Evolutionary conservation across 2,329 filamentous ascomycete genomes (phyloP).

Genomic region (Pezicula carpinea): DNA sequence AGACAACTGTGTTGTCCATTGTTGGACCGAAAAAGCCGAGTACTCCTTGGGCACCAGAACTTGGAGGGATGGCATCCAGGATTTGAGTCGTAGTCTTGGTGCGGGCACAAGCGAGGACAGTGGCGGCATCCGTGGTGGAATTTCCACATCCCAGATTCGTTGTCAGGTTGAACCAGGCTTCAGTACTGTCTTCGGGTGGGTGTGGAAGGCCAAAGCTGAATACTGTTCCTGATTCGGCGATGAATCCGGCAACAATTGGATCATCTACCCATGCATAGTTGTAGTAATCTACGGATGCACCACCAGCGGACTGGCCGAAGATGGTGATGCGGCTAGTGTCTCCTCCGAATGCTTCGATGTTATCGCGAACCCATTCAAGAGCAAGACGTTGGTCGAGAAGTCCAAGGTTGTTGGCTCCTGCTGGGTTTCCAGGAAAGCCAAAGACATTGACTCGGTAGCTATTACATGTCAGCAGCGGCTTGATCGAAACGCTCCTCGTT

Average conservation of each 20-base stretch:
- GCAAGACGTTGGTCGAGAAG: constrained; percentile 53
- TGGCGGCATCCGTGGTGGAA: constrained; percentile 12
- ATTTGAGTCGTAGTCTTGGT: constrained; percentile 14
- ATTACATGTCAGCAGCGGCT: constrained; percentile 10
- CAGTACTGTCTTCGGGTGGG: constrained; percentile 9
- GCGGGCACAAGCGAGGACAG: constrained; percentile 24
- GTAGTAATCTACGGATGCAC: constrained; percentile 12
- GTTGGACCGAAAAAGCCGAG: constrained; percentile 23
- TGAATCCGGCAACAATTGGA: constrained; percentile 16
- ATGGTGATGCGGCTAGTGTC: constrained; percentile 60
- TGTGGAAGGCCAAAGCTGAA: constrained; percentile 22
- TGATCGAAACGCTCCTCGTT: too few species aligned
- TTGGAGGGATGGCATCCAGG: constrained; percentile 14
- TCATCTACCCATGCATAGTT: background rate
- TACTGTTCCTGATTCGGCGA: constrained; percentile 27
- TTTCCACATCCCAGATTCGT: constrained; percentile 25
- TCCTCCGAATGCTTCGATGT: constrained; percentile 61
- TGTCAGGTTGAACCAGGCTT: constrained; percentile 22
- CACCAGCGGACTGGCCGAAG: constrained; percentile 60
- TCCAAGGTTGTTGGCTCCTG: constrained; percentile 31
- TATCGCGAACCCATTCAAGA: constrained; percentile 49
- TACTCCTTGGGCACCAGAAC: constrained; percentile 6
- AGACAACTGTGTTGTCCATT: constrained; percentile 23
- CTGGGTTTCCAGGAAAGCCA: constrained; percentile 2
- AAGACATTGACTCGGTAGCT: constrained; percentile 36